Evolutionary conservation across 2,329 filamentous ascomycete genomes (phyloP), one percentile per base, ranked within the genome.

Genomic region (Colletotrichum sp.): DNA sequence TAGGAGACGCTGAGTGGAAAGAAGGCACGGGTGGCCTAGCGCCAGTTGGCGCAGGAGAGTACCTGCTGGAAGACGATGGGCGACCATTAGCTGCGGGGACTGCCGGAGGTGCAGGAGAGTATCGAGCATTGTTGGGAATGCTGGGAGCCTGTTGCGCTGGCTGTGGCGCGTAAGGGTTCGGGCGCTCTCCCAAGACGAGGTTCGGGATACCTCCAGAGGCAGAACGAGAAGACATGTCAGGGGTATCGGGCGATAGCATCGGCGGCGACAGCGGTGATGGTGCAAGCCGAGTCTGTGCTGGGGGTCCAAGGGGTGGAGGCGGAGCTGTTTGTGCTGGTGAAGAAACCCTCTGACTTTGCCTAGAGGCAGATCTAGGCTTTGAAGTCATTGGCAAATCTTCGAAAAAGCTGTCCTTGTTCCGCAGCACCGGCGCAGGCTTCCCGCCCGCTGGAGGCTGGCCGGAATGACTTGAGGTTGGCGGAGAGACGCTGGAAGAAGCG

Each of bases 321-420:
- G 84, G 82, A 28, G 78, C 84, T 64, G 82, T 80, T 48, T 84
- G 87, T 28, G 82, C 82, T 18, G 89, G 88, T 9, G 89, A 89
- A 7, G 84, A 81, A 55, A 84, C 82, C 39, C 86, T 81, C 30
- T 83, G 84, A 78, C 87, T 88, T 32, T 90, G 89, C 71, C 92
- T 88, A 2, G 91, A 90, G 28, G 89, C 88, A 21, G 92, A 90
- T 30, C 93, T 90, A n/a, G 92, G 89, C 80, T 89, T 93, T 6
- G 90, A 84, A 3, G 89, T 84, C 67, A 93, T 83, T 2, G 94
- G 94, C 26, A 96, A 87, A 71, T 96, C 94, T 83, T 96, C 94
- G 78, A 96, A 96, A 82, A 96, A 96, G 79, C 90, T 92, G 48
- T 88, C 84, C 76, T 90, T 88, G 36, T 82, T 82, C 10, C 82